Percentiles rank a stretch among this genome's conserved stretches.
These are phyloP conservation scores for Claviceps maximensis DNA, from an alignment of 2,329 filamentous ascomycete genomes.

Conservation along the genomic window DNA sequence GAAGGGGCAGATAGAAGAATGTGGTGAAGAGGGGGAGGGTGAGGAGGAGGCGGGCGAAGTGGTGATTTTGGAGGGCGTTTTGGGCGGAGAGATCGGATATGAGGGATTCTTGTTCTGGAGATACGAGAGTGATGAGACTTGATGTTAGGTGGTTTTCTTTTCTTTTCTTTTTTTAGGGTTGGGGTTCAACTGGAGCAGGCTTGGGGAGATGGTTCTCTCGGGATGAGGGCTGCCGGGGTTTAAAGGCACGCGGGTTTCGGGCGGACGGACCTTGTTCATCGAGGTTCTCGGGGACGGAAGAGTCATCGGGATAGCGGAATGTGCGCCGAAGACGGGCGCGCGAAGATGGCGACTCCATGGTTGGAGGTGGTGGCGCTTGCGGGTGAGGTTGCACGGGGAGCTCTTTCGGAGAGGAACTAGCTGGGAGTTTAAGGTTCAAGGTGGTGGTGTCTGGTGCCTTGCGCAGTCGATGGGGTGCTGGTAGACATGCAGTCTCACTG, in stretches of 20 bases:
- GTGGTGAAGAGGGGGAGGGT: conserved; percentile 42
- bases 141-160: too few relatives aligned
- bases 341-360: conserved; percentile 12
- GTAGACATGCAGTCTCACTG: too few relatives aligned
- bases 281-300: conserved; percentile 43
- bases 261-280: conserved; percentile 55
- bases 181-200: too few relatives aligned
- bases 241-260: too few relatives aligned
- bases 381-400: background rate
- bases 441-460: background rate
- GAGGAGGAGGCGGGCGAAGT: conserved; percentile 46
- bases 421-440: background rate
- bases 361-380: background rate
- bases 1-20: conserved; percentile 35
- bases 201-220: too few relatives aligned
- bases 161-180: too few relatives aligned
- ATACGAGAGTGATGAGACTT: too few relatives aligned
- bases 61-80: conserved; percentile 44
- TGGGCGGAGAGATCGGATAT: conserved; percentile 41
- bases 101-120: conserved; percentile 49
- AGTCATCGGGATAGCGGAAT: conserved; percentile 61
- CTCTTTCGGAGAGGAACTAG: background rate
- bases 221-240: too few relatives aligned
- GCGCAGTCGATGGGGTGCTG: too few relatives aligned
- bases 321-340: conserved; percentile 57